Evolutionary conservation across 768 basidiomycete genomes (phyloP), one percentile per base, ranked within the genome.

Genomic region (Termitomyces sp.): DNA sequence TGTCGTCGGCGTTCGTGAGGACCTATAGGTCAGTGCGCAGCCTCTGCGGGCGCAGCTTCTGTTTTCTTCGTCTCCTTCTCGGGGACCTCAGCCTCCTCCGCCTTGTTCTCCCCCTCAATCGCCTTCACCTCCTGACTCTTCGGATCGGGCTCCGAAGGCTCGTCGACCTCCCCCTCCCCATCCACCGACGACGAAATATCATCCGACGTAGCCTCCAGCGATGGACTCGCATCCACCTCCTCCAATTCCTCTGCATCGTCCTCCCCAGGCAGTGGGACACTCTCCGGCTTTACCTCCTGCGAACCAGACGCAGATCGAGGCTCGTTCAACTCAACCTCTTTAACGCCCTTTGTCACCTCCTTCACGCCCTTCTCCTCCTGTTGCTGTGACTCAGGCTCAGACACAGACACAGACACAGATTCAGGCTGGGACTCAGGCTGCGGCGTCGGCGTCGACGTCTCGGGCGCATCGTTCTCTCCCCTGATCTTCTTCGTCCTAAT

Each of bases 281-380:
- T 71, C 65, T 77, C 76, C 3, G 79, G 76, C 15, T 67, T 68
- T 28, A 68, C 51, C 28, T 38, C 36, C 45, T 57, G 32, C 24
- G 39, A 49, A 2, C 16, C 32, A 51, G 48, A 16, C 15, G 18
- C 61, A 48, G 58, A 42, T 44, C n/a, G 53, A 46, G 73, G 74
- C 44, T 80, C 85, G 40, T 83, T 82, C 53, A 90, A 73, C 57
- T 85, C 88, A 54, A 90, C 89, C 63, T 86, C 80, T 63, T 86
- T 78, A 53, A 91, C 90, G 4, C 88, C 89, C 67, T 81, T 70
- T 0, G 88, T 89, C 62, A 91, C 88, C 66, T 87, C 87, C 69
- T 86, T 89, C 24, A 91, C 87, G 36, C 76, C 85, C 59, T 76
- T 81, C 81, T n/a, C 66, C 66, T 66, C 81, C 81, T 16, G 67